Base-by-base conservation (phyloP, 1,284 basidiomycete species). In the Leccinum fallax region DNA sequence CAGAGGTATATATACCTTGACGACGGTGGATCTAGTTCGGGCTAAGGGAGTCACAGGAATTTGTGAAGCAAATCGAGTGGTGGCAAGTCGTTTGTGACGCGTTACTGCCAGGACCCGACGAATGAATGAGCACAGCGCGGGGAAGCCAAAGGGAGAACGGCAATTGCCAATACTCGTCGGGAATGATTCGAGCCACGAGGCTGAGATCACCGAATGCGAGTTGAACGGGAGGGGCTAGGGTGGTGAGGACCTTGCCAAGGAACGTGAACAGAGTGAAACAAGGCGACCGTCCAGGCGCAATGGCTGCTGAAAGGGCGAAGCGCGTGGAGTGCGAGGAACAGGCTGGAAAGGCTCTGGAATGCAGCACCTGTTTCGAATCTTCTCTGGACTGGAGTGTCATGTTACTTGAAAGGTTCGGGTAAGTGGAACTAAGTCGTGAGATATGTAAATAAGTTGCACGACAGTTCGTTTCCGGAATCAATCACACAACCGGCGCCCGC, bases 1-100 rank as follows among this genome's bases (percentile, higher is more conserved):
- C 8, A 30, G 36, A 36, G 4, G 10, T 48, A 65, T 58, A 70
- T 60, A 62, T 67, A 71, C 70, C 65, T 67, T 57, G 15, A 54
- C 32, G 53, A 34, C 46, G 6, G 57, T 24, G 8, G 30, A 36
- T 58, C 21, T 51, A 30, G 43, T 52, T 57, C n/a, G 55, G 51
- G n/a, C 36, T 19, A 24, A 53, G 24, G 36, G 34, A 24, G 32
- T 28, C 49, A 43, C 38, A 10, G 58, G 21, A 38, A 38, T 21
- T 5, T 19, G 19, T 34, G 46, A 49, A 46, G 46, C 16, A 43
- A 19, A 30, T 30, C 43, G 34, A 46, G 32, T 43, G 16, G 46
- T 51, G 36, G 38, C 21, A 24, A 10, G 54, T 52, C 5, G 57
- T 55, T 46, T 55, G 68, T 60, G 57, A 61, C 62, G 56, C 21